These are phyloP conservation scores for Ceratocystis colombiana DNA, from an alignment of 2,329 filamentous ascomycete genomes.

Conservation along the genomic window DNA sequence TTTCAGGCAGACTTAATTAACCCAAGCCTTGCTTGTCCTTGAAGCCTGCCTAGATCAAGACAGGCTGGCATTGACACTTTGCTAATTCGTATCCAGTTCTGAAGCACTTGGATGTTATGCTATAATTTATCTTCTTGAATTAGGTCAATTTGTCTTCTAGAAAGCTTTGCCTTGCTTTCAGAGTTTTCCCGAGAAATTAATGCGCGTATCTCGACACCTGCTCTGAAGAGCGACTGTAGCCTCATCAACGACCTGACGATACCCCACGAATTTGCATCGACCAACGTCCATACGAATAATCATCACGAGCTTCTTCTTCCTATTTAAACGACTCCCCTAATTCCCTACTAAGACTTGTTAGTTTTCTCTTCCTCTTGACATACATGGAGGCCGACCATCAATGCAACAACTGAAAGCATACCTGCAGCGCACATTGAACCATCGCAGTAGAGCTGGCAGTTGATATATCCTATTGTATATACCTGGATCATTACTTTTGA, in stretches of 20 bases:
- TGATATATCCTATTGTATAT: background rate
- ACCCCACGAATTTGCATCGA: background rate
- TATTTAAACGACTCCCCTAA: background rate
- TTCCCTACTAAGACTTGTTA: background rate
- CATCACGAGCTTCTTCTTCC: background rate
- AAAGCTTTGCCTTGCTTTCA: background rate
- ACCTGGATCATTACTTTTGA: background rate
- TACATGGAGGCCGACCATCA: background rate
- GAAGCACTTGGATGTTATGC: background rate
- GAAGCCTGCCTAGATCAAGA: background rate
- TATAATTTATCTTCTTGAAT: background rate
- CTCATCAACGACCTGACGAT: background rate
- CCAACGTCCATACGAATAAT: too few relatives aligned
- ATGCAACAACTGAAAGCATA: background rate
- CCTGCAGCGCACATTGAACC: background rate
- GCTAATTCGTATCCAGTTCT: background rate
- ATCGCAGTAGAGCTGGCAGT: background rate
- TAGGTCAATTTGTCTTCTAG: background rate
- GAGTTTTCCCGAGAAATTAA: background rate
- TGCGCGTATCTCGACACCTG: background rate
- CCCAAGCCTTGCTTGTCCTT: background rate
- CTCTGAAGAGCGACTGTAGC: too few relatives aligned
- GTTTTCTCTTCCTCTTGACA: too few relatives aligned
- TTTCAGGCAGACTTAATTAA: background rate
- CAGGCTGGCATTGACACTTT: slow-evolving; percentile 7